These are phyloP conservation scores for Bipolaris victoriae DNA, from an alignment of 2,329 filamentous ascomycete genomes.

Conservation along the genomic window DNA sequence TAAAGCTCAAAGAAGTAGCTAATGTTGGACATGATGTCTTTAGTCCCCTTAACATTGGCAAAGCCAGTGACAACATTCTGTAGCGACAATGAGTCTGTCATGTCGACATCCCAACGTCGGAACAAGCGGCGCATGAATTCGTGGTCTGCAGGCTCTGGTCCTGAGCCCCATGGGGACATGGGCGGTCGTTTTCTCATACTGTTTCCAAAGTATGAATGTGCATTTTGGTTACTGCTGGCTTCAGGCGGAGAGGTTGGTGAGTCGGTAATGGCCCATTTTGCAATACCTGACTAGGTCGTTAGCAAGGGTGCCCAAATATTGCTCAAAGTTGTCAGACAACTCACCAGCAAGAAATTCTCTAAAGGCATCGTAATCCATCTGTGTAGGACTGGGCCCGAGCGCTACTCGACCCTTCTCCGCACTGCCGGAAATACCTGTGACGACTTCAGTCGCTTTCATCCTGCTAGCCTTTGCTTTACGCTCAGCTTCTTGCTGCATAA, in stretches of 20 bases:
- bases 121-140: conserved; percentile 93
- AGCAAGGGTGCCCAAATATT: background rate
- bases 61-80: conserved; percentile 92
- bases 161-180: conserved; percentile 63
- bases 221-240: conserved; percentile 57
- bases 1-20: conserved; percentile 98
- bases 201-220: conserved; percentile 64
- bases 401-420: conserved; percentile 87
- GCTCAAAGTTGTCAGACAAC: conserved; percentile 6
- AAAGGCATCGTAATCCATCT: conserved; percentile 98
- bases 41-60: conserved; percentile 87
- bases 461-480: conserved; percentile 71
- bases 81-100: conserved; percentile 76
- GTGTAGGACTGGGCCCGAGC: conserved; percentile 83
- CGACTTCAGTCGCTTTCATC: conserved; percentile 58
- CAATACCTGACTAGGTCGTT: conserved; percentile 63
- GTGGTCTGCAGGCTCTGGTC: conserved; percentile 81
- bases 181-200: conserved; percentile 50
- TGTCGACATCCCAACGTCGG: conserved; percentile 83
- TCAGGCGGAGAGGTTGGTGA: conserved; percentile 69
- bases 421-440: conserved; percentile 55
- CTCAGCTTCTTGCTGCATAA: conserved; percentile 69
- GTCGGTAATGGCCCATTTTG: conserved; percentile 93
- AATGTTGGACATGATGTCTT: conserved; percentile 97
- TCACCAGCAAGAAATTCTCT: conserved; percentile 81